Percentiles rank a stretch among this genome's conserved stretches.
phyloP scores from a whole-genome alignment of 176 grass and related monocot genomes.

The Oryza officinalis region DNA sequence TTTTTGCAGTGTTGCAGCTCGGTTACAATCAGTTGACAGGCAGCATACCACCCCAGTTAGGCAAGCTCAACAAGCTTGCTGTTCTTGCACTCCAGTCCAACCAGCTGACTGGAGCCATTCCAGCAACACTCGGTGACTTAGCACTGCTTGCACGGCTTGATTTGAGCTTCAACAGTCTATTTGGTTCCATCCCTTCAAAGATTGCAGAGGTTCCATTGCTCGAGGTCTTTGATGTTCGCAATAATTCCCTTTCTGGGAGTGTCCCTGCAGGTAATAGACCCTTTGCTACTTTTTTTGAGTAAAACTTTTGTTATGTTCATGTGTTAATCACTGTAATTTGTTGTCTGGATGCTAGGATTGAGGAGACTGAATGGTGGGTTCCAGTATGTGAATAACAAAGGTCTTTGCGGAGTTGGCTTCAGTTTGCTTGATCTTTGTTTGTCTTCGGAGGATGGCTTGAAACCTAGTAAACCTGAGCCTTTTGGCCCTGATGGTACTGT shows the following conservation, averaged over 20 bases:
- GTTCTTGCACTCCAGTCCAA: constrained; percentile 89
- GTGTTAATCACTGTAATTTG: constrained; percentile 18
- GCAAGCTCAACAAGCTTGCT: constrained; percentile 68
- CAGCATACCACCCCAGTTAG: constrained; percentile 67
- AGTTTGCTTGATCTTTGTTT: constrained; percentile 57
- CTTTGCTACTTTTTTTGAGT: not conserved
- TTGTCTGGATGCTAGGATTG: constrained; percentile 52
- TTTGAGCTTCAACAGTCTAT: constrained; percentile 87
- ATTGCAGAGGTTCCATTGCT: constrained; percentile 66
- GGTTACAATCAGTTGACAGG: constrained; percentile 86
- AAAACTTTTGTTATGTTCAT: not conserved
- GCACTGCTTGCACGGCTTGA: constrained; percentile 65
- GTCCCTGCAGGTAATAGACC: constrained; percentile 62
- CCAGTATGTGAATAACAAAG: constrained; percentile 80
- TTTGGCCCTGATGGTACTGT: constrained; percentile 61
- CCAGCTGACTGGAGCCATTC: constrained; percentile 83
- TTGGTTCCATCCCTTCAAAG: constrained; percentile 81
- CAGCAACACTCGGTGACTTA: constrained; percentile 72
- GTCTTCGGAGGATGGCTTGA: constrained; percentile 55
- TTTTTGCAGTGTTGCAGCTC: constrained; percentile 80
- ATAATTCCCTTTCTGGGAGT: constrained; percentile 77
- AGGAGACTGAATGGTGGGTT: constrained; percentile 70
- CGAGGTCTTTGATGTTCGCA: constrained; percentile 75
- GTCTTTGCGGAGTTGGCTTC: constrained; percentile 81
- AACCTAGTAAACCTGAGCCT: constrained; percentile 87